Conservation (phyloP, 2,329 filamentous ascomycete species). For the Fusarium tricinctum region DNA sequence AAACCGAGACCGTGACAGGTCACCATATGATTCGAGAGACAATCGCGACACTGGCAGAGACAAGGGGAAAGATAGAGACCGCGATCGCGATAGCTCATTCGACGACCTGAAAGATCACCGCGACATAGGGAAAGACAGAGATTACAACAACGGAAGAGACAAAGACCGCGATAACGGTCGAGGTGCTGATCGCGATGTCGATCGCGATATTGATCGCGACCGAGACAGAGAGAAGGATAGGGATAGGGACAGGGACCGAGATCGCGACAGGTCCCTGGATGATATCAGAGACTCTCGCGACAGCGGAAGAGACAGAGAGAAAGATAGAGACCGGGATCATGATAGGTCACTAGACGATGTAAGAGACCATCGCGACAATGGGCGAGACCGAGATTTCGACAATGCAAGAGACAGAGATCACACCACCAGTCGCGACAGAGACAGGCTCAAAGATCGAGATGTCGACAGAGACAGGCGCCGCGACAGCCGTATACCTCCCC, state of each 20-base stretch:
- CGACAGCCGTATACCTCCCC: conserved; percentile 40
- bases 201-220: conserved; percentile 4
- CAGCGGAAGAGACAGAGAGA: conserved; percentile 20
- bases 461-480: conserved; percentile 46
- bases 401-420: conserved; percentile 24
- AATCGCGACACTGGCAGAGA: background rate
- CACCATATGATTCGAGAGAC: background rate
- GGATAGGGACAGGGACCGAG: conserved; percentile 9
- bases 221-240: conserved; percentile 7
- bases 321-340: conserved; percentile 14
- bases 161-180: background rate
- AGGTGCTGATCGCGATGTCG: no score
- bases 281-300: conserved; percentile 20
- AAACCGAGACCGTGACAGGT: background rate
- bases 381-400: conserved; percentile 18
- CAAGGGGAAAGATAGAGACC: background rate
- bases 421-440: conserved; percentile 18
- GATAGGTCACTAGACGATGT: conserved; percentile 15
- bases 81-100: background rate
- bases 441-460: conserved; percentile 30
- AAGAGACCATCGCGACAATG: conserved; percentile 15
- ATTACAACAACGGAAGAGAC: background rate
- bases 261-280: conserved; percentile 1
- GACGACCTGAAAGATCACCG: background rate
- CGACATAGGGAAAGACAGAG: background rate